These are phyloP conservation scores for Brettanomyces nanus DNA, from an alignment of 805 yeast species.

Conservation along the genomic window DNA sequence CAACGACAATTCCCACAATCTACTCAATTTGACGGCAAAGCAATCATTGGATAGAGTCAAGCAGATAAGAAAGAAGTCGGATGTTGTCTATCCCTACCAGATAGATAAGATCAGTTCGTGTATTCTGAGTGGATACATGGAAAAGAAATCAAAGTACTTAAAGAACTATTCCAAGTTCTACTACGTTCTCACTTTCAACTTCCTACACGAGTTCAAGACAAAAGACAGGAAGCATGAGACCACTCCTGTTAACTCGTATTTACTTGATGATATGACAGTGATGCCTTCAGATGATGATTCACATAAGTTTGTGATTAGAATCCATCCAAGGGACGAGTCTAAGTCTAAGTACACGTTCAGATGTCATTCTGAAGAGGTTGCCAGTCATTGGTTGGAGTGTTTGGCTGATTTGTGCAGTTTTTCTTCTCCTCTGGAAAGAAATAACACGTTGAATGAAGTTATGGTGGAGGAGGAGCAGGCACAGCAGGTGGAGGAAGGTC, in stretches of 20 bases:
- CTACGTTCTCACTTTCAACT: constrained; percentile 62
- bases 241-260: constrained; percentile 33
- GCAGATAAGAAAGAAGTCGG: constrained; percentile 38
- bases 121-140: constrained; percentile 51
- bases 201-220: constrained; percentile 57
- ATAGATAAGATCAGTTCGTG: constrained; percentile 42
- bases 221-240: constrained; percentile 48
- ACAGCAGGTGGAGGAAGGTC: not conserved
- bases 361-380: constrained; percentile 36
- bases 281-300: constrained; percentile 28
- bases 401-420: constrained; percentile 43
- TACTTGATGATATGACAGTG: constrained; percentile 27
- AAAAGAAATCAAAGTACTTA: constrained; percentile 52
- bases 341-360: constrained; percentile 30
- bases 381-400: constrained; percentile 47
- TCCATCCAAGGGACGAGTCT: constrained; percentile 22
- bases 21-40: constrained; percentile 29
- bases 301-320: constrained; percentile 30
- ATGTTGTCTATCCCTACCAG: constrained; percentile 45
- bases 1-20: constrained; percentile 33
- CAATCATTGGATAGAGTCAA: constrained; percentile 25
- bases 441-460: constrained; percentile 31
- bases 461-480: constrained; percentile 6
- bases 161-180: constrained; percentile 55
- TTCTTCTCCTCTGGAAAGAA: constrained; percentile 40